Percentiles rank a stretch among this genome's conserved stretches.
Conservation (phyloP, 2,329 filamentous ascomycete genomes). For the Domatiomyces catenatus region DNA sequence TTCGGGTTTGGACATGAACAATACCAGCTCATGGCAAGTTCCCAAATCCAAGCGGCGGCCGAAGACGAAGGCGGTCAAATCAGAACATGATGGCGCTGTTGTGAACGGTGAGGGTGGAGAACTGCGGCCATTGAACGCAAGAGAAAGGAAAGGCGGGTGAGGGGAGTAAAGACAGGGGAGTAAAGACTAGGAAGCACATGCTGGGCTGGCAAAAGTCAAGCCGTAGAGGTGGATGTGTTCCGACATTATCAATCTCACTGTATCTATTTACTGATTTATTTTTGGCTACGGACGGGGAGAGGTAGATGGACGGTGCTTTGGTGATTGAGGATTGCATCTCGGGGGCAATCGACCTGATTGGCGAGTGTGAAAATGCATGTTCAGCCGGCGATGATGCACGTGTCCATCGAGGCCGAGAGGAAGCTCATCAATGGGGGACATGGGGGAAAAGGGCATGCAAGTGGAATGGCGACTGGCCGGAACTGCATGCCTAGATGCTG, state of each 20-base stretch:
- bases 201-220: neutral
- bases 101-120: constrained; percentile 22
- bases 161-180: constrained; percentile 1
- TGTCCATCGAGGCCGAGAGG: neutral
- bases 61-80: constrained; percentile 25
- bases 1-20: neutral
- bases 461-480: neutral
- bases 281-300: constrained; percentile 13
- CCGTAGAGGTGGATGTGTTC: neutral
- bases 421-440: neutral
- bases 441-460: neutral
- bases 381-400: neutral
- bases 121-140: constrained; percentile 27
- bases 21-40: constrained; percentile 25
- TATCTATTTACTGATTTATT: constrained; percentile 13
- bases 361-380: neutral
- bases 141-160: constrained; percentile 32
- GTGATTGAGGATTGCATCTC: neutral
- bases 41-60: constrained; percentile 30
- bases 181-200: neutral
- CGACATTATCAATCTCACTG: neutral
- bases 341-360: neutral
- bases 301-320: constrained; percentile 9
- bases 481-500: neutral
- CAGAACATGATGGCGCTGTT: constrained; percentile 20